Conservation (phyloP, 192 early-diverging fungal genomes). For the Backusella psychrophila region DNA sequence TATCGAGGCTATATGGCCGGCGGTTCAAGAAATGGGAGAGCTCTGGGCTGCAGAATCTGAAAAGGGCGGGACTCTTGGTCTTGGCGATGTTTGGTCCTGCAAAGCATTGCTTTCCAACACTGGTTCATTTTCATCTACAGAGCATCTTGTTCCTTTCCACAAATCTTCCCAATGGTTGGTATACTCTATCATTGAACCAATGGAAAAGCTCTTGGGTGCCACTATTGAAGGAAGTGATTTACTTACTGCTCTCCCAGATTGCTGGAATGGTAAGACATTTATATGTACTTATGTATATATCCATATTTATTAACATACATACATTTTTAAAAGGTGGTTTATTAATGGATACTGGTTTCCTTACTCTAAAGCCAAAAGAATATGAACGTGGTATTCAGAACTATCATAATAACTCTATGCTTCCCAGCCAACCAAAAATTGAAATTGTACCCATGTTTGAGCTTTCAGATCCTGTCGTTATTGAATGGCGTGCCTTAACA, state of each 20-base stretch:
- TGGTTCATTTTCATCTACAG: conserved; percentile 7
- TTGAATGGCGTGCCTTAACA: conserved; percentile 94
- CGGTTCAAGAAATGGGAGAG: conserved; percentile 71
- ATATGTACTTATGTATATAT: background rate
- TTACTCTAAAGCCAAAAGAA: conserved; percentile 55
- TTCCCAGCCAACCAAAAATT: conserved; percentile 32
- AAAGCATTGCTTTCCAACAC: conserved; percentile 17
- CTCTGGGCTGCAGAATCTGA: conserved; percentile 80
- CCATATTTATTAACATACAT: background rate
- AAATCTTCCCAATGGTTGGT: conserved; percentile 95
- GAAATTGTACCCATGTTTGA: conserved; percentile 69
- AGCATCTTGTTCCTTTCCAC: conserved; percentile 78
- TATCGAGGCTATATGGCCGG: conserved; percentile 76
- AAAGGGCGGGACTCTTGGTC: conserved; percentile 69
- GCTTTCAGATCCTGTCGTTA: conserved; percentile 75
- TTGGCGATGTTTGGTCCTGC: conserved; percentile 37
- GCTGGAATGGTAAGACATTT: conserved; percentile 58
- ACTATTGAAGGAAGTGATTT: conserved; percentile 60
- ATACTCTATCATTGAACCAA: conserved; percentile 85
- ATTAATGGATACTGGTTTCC: conserved; percentile 81
- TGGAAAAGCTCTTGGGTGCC: conserved; percentile 48
- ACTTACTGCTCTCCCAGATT: conserved; percentile 85
- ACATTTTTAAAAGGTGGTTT: conserved; percentile 58
- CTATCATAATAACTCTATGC: conserved; percentile 41
- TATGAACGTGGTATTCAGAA: conserved; percentile 55